Conservation (phyloP, 306 rosid genomes). For the Pachyrhizus erosus region DNA sequence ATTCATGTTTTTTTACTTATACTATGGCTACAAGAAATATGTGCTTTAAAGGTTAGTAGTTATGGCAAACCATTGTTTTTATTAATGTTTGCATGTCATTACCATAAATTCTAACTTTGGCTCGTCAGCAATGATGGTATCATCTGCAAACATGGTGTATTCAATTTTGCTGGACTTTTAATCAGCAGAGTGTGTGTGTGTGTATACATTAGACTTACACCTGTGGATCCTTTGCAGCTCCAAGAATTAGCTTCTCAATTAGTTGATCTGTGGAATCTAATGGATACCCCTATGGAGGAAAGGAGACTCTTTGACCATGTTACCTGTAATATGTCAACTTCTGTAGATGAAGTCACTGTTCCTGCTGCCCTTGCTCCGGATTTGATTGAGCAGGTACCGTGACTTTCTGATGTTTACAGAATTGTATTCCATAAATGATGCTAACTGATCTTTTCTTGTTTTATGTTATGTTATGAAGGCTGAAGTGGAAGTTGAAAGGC, state of each 20-base stretch:
- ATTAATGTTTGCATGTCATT: background rate
- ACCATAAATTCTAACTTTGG: constrained; percentile 20
- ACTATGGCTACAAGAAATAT: background rate
- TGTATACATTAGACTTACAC: constrained; percentile 22
- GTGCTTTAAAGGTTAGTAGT: background rate
- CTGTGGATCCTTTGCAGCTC: constrained; percentile 60
- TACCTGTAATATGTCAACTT: constrained; percentile 83
- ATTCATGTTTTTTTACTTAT: background rate
- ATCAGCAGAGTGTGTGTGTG: background rate
- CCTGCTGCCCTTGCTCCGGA: constrained; percentile 92
- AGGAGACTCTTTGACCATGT: constrained; percentile 85
- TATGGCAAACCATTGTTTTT: background rate
- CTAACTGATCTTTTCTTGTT: constrained; percentile 28
- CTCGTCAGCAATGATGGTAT: background rate
- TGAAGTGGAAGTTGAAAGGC: constrained; percentile 96
- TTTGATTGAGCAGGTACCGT: constrained; percentile 78
- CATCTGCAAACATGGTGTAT: background rate
- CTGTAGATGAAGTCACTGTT: constrained; percentile 88
- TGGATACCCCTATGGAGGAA: constrained; percentile 88
- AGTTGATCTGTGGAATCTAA: constrained; percentile 94
- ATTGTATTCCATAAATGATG: constrained; percentile 9
- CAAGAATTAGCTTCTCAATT: constrained; percentile 90
- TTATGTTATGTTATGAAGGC: constrained; percentile 58
- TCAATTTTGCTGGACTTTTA: background rate
- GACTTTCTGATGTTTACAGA: background rate